These are phyloP conservation scores for Amylocystis lapponica DNA, from an alignment of 768 basidiomycete genomes.

Conservation along the genomic window DNA sequence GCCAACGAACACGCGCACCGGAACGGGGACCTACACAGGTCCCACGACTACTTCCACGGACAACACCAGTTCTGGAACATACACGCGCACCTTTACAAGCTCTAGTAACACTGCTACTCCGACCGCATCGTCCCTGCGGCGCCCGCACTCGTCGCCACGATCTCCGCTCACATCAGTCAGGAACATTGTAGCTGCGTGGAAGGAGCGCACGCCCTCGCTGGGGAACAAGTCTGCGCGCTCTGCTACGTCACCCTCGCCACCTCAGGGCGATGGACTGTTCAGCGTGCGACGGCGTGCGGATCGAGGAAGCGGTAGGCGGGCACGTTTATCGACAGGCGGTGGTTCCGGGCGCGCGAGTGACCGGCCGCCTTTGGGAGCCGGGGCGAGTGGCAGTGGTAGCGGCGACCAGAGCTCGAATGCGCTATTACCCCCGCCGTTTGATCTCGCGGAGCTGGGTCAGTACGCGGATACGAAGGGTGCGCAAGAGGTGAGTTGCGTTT, in stretches of 20 bases:
- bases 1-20: constrained; percentile 32
- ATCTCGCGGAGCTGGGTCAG: constrained; percentile 40
- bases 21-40: constrained; percentile 31
- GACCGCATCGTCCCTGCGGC: constrained; percentile 47
- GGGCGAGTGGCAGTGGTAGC: constrained; percentile 25
- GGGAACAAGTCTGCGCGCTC: constrained; percentile 20
- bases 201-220: constrained; percentile 57
- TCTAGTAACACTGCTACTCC: constrained; percentile 32
- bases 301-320: constrained; percentile 25
- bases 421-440: constrained; percentile 40
- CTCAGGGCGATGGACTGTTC: constrained; percentile 40
- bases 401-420: constrained; percentile 24
- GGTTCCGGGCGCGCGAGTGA: not conserved
- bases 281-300: constrained; percentile 42
- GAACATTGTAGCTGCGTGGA: constrained; percentile 78
- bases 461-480: constrained; percentile 32
- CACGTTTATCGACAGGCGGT: constrained; percentile 9
- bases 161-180: constrained; percentile 58
- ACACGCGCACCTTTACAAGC: constrained; percentile 37
- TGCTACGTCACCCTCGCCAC: constrained; percentile 14
- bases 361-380: not conserved
- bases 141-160: constrained; percentile 58
- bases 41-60: constrained; percentile 18
- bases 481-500: constrained; percentile 39
- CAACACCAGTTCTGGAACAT: constrained; percentile 20